Base-by-base conservation (phyloP, 352 stramenopile species). In the Globisporangium paddicum region DNA sequence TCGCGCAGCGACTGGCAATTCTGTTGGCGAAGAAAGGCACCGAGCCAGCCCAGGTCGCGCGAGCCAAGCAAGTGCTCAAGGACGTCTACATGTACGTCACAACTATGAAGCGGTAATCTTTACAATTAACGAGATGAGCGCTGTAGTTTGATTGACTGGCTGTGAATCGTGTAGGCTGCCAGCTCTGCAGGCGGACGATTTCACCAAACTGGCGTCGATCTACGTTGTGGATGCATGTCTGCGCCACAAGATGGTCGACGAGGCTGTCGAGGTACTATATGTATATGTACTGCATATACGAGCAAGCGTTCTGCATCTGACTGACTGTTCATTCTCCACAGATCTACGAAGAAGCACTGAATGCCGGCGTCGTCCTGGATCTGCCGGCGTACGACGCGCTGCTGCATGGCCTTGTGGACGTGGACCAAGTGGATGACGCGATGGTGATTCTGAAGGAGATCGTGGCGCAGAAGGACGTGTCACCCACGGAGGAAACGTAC, bases 221-320 rank as follows among this genome's bases (percentile, higher is more conserved):
- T 88, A 82, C 65, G 72, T 86, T 18, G 55, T 83, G n/a, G 77
- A 87, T 48, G 75, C 69, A 25, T 90, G 81, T 69, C 52, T 88
- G 26, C 63, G 71, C 6, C 64, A 79, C 42, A 46, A 71, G 3
- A 68, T 85, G 56, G 60, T 88, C 23, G 23, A 68, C 32, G 68
- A 89, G 53, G 81, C 81, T 0, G 51, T 84, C 19, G 58, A 78
- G 45, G 70, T 78, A 63, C 28, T 16, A 13, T 50, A 5, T n/a
- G n/a, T n/a, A 19, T 8, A 34, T 16, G 10, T n/a, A 23, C 30
- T n/a, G 3, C 25, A 9, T 35, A 23, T 28, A 28, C 35, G 53
- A 41, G 48, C 9, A 28, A 8, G 19, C 14, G 11, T 32, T 32
- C 3, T 32, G 6, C 35, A 7, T 14, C 41, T 48, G 21, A 58